Percentiles rank a stretch among this genome's conserved stretches.
Evolutionary conservation across 1,284 basidiomycete genomes (phyloP).

Genomic region (Ganoderma resinaceum): DNA sequence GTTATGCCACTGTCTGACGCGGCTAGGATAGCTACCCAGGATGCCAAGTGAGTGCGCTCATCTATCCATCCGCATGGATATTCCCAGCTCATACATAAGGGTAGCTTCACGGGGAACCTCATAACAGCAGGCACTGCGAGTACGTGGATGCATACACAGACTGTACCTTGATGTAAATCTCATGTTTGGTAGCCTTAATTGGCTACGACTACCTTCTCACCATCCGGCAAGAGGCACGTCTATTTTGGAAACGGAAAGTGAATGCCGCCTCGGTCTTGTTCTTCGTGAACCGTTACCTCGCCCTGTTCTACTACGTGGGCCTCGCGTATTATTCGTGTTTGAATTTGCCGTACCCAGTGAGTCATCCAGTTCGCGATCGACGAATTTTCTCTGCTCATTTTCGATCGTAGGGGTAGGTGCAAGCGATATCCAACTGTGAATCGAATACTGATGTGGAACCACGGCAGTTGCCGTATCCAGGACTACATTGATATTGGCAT

Average conservation of each 20-base stretch:
- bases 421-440: not conserved
- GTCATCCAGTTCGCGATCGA: not conserved
- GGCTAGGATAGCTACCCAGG: not conserved
- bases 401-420: not conserved
- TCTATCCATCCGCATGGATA: not conserved
- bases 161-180: not conserved
- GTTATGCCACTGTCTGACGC: not conserved
- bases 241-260: constrained; percentile 16
- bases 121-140: not conserved
- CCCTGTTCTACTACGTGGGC: not conserved
- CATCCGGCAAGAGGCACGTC: constrained; percentile 3
- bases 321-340: not conserved
- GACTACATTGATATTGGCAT: not conserved
- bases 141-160: not conserved
- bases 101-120: not conserved
- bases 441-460: not conserved
- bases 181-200: not conserved
- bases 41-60: not conserved
- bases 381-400: not conserved
- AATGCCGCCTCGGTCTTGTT: constrained; percentile 7
- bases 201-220: constrained; percentile 17
- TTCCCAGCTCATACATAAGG: not conserved
- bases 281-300: constrained; percentile 9
- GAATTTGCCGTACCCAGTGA: not conserved
- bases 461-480: not conserved